Percentiles rank a stretch among this genome's conserved stretches.
Conservation (phyloP, 2,329 filamentous ascomycete species). For the Didymella arachidicola region DNA sequence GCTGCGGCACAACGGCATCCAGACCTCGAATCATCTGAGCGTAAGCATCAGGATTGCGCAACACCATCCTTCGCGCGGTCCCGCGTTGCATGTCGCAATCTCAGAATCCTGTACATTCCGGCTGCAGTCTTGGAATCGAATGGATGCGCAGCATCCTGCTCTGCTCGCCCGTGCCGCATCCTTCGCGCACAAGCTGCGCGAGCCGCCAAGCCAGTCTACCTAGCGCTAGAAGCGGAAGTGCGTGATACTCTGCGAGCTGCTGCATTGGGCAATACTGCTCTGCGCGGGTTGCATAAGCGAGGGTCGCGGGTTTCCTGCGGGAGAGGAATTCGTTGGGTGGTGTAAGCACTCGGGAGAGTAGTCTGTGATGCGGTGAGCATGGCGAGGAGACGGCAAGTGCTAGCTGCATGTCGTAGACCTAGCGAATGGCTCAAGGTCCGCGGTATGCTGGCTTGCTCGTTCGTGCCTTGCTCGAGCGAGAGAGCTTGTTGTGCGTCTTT, state of each 20-base stretch:
- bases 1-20: not conserved
- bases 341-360: too few relatives aligned
- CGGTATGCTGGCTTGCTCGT: not conserved
- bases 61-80: constrained; percentile 16
- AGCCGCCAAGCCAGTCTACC: constrained; percentile 20
- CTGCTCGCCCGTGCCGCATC: not conserved
- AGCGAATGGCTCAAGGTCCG: not conserved
- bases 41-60: not conserved
- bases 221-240: constrained; percentile 26
- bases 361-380: not conserved
- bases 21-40: not conserved
- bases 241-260: constrained; percentile 4
- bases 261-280: not conserved
- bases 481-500: not conserved
- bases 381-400: not conserved
- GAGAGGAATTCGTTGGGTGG: too few relatives aligned
- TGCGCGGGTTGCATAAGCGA: not conserved
- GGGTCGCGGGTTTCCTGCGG: not conserved
- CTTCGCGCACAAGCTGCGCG: too few relatives aligned
- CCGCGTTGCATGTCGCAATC: constrained; percentile 14
- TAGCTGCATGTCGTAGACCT: too few relatives aligned
- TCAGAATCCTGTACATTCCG: not conserved
- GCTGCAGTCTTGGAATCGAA: not conserved
- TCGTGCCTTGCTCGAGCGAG: not conserved
- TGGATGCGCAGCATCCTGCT: too few relatives aligned